A percentile compares a stretch with the other conserved stretches of the same genome.
phyloP scores from a whole-genome alignment of 2,329 filamentous ascomycete species.

The Peltaster fructicola region DNA sequence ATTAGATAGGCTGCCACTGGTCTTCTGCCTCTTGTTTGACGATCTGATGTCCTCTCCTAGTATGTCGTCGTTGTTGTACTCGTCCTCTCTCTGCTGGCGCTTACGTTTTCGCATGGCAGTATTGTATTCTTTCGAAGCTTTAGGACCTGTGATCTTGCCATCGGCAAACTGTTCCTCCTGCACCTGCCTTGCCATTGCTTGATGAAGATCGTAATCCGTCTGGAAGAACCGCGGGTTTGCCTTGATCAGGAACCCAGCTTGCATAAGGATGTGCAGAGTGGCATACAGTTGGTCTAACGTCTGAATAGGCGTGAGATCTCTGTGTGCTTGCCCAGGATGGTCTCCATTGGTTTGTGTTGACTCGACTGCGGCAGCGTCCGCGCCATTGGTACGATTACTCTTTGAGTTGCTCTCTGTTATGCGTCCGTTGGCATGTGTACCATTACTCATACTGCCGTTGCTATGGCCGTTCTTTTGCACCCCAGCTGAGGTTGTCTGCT shows the following conservation, averaged over 20 bases:
- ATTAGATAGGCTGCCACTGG: constrained; percentile 16
- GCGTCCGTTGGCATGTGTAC: too few relatives aligned
- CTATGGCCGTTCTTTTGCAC: too few relatives aligned
- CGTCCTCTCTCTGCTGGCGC: constrained; percentile 31
- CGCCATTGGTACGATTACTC: too few relatives aligned
- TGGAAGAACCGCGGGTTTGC: constrained; percentile 33
- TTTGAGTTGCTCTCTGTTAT: too few relatives aligned
- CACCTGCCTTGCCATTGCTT: constrained; percentile 45
- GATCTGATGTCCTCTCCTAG: constrained; percentile 7
- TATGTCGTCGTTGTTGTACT: constrained; percentile 14
- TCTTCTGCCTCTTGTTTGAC: constrained; percentile 17
- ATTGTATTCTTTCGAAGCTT: constrained; percentile 47
- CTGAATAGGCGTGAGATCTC: background rate
- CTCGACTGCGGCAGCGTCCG: too few relatives aligned
- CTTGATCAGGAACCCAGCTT: constrained; percentile 49
- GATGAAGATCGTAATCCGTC: constrained; percentile 37
- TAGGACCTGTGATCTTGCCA: constrained; percentile 40
- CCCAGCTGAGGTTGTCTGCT: too few relatives aligned
- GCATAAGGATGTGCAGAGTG: constrained; percentile 34
- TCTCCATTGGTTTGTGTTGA: too few relatives aligned
- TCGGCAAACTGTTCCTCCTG: constrained; percentile 36
- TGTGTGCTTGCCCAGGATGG: too few relatives aligned
- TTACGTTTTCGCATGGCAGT: constrained; percentile 38
- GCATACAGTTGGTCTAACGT: constrained; percentile 22
- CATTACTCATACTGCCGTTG: too few relatives aligned